Percentiles rank a stretch among this genome's conserved stretches.
These are phyloP conservation scores for Fragilariopsis cylindrus DNA, from an alignment of 108 stramenopile species.

Conservation along the genomic window DNA sequence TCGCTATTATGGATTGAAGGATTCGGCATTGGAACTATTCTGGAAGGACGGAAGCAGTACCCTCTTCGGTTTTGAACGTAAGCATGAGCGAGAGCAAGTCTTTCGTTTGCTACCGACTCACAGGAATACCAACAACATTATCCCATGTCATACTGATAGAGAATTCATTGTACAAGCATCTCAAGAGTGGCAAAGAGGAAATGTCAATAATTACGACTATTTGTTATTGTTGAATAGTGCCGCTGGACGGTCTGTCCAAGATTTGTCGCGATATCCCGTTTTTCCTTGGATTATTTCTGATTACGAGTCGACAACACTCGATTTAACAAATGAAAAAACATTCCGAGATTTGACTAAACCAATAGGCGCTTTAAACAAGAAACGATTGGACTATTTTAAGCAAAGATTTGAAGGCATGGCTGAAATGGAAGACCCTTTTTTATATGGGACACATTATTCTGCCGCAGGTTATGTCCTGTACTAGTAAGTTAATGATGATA, in stretches of 20 bases:
- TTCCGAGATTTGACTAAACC: constrained; percentile 96
- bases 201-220: constrained; percentile 94
- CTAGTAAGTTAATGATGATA: constrained; percentile 30
- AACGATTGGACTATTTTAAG: constrained; percentile 85
- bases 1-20: constrained; percentile 75
- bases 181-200: constrained; percentile 61
- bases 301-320: constrained; percentile 71
- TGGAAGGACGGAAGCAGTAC: constrained; percentile 59
- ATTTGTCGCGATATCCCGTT: constrained; percentile 97
- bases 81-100: constrained; percentile 72
- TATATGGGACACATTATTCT: constrained; percentile 96
- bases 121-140: constrained; percentile 8
- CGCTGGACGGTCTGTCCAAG: constrained; percentile 91
- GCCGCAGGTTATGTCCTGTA: constrained; percentile 98
- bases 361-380: constrained; percentile 91
- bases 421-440: constrained; percentile 74
- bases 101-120: constrained; percentile 53
- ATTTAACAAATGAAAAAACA: constrained; percentile 53
- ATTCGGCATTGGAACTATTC: constrained; percentile 79
- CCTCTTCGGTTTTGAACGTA: constrained; percentile 67
- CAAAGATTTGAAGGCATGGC: constrained; percentile 82
- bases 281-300: constrained; percentile 96
- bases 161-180: constrained; percentile 67
- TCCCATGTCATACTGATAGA: constrained; percentile 77
- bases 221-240: constrained; percentile 92